These are phyloP conservation scores for Clarireedia monteithiana DNA, from an alignment of 2,329 filamentous ascomycete genomes.

Conservation along the genomic window DNA sequence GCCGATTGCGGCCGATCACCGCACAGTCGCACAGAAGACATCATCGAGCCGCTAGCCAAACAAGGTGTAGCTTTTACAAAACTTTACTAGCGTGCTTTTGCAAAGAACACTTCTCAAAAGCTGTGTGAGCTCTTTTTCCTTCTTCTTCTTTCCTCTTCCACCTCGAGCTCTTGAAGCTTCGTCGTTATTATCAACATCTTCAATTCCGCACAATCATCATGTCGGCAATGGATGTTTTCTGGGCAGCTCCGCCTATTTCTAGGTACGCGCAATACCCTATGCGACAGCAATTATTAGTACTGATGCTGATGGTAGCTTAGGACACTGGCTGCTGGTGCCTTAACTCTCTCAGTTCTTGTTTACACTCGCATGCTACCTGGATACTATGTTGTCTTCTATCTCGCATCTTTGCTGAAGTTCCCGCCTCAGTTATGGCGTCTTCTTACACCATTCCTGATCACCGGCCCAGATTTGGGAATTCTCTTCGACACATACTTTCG, in stretches of 20 bases:
- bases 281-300: conserved; percentile 23
- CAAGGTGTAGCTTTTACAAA: not conserved
- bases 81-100: conserved; percentile 1
- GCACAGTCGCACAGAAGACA: not conserved
- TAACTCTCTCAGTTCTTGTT: conserved; percentile 50
- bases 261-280: conserved; percentile 41
- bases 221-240: conserved; percentile 51
- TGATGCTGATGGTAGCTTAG: conserved; percentile 44
- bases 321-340: conserved; percentile 54
- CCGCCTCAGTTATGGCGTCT: conserved; percentile 35
- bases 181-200: conserved; percentile 4
- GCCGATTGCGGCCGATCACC: too few species aligned
- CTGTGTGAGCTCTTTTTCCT: not conserved
- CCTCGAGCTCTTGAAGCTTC: conserved; percentile 1
- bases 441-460: conserved; percentile 31
- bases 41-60: conserved; percentile 2
- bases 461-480: conserved; percentile 35
- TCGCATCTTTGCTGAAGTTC: conserved; percentile 41
- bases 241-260: conserved; percentile 57
- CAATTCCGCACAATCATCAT: conserved; percentile 16
- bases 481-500: conserved; percentile 63
- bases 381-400: conserved; percentile 43
- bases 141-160: conserved; percentile 13
- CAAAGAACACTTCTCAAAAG: conserved; percentile 9
- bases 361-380: conserved; percentile 45